Percentiles rank a stretch among this genome's conserved stretches.
Conservation (phyloP, 1,284 basidiomycete genomes). For the Fomitopsis palustris region DNA sequence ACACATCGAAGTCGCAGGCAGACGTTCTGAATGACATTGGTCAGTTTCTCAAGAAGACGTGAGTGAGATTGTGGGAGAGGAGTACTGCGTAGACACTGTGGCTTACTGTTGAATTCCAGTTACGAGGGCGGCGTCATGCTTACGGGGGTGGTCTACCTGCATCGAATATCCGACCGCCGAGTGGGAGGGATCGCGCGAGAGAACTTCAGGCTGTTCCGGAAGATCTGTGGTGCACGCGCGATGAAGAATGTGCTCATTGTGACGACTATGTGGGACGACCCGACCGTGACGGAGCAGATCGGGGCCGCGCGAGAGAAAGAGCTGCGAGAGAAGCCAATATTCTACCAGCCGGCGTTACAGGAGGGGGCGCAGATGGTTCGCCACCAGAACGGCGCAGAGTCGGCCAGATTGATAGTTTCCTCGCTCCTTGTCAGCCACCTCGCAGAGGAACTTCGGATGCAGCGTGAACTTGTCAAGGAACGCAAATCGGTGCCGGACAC, state of each 20-base stretch:
- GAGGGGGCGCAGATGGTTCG: conserved; percentile 18
- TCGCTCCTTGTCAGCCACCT: not conserved
- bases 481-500: conserved; percentile 2
- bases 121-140: conserved; percentile 37
- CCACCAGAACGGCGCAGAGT: conserved; percentile 11
- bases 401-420: conserved; percentile 9
- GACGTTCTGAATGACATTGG: conserved; percentile 31
- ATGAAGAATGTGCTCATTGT: conserved; percentile 28
- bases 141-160: conserved; percentile 51
- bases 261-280: conserved; percentile 24
- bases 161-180: conserved; percentile 50
- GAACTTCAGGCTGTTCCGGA: conserved; percentile 47
- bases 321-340: conserved; percentile 9
- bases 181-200: conserved; percentile 47
- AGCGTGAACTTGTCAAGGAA: conserved; percentile 13
- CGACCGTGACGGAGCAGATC: conserved; percentile 7
- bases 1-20: conserved; percentile 34
- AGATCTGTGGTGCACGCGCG: conserved; percentile 45
- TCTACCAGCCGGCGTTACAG: conserved; percentile 21
- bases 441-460: conserved; percentile 9
- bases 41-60: conserved; percentile 28
- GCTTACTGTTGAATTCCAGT: not conserved
- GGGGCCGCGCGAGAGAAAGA: conserved; percentile 12
- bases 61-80: not conserved
- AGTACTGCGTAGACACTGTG: not conserved